These are phyloP conservation scores for Kwoniella heveanensis DNA, from an alignment of 768 basidiomycete species.

Conservation along the genomic window DNA sequence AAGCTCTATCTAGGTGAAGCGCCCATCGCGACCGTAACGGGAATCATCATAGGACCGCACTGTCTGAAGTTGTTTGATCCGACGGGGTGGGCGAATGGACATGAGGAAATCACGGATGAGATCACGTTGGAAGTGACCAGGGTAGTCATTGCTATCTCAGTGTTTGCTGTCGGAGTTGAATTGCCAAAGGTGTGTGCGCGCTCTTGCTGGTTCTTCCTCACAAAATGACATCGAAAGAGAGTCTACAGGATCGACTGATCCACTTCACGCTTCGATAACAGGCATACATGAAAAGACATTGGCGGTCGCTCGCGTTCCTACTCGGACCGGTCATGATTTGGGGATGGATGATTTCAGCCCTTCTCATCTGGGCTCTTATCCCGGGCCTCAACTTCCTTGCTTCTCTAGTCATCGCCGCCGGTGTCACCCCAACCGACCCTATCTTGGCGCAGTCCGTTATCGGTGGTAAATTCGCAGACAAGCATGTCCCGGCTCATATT, in stretches of 20 bases:
- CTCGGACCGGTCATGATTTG: conserved; percentile 62
- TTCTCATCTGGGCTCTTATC: conserved; percentile 84
- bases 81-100: conserved; percentile 66
- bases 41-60: conserved; percentile 87
- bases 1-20: conserved; percentile 95
- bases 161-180: conserved; percentile 97
- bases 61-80: conserved; percentile 81
- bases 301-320: conserved; percentile 83
- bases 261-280: conserved; percentile 47
- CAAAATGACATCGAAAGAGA: too few relatives aligned
- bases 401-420: conserved; percentile 84
- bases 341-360: conserved; percentile 92
- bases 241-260: too few relatives aligned
- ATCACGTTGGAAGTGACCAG: conserved; percentile 91
- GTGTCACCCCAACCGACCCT: conserved; percentile 91
- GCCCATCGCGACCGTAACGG: conserved; percentile 89
- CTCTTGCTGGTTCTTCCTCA: background rate
- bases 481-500: conserved; percentile 79
- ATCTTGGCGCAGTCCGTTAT: conserved; percentile 89
- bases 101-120: conserved; percentile 63
- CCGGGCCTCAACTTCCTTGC: conserved; percentile 88
- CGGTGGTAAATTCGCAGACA: conserved; percentile 96
- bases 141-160: conserved; percentile 90
- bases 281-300: conserved; percentile 90
- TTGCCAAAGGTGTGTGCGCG: conserved; percentile 64